These are phyloP conservation scores for Diutina ranongensis DNA, from an alignment of 1,139 yeast species.

Conservation along the genomic window DNA sequence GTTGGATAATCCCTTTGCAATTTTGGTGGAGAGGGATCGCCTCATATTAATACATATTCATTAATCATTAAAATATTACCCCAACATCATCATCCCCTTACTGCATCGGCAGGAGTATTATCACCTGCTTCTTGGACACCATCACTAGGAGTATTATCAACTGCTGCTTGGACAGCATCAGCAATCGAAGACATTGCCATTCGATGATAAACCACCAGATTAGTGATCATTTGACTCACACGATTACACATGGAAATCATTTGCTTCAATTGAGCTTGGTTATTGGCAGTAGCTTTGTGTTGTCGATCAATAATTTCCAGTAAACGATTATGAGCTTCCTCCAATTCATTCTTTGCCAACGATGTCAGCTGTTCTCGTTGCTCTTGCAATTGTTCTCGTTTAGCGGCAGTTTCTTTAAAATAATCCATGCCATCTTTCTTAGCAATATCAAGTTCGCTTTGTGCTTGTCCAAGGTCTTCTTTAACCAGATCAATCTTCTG, in stretches of 20 bases:
- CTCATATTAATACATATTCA: no score
- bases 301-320: background rate
- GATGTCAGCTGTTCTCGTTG: background rate
- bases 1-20: no score
- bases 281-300: background rate
- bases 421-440: background rate
- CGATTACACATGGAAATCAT: background rate
- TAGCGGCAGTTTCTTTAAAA: background rate
- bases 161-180: background rate
- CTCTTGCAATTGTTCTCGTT: background rate
- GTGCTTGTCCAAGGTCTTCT: background rate
- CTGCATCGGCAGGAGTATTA: no score
- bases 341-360: background rate
- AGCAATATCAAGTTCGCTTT: background rate
- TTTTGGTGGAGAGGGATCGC: no score
- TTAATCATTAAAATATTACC: background rate
- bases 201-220: background rate
- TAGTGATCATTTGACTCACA: background rate
- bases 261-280: background rate
- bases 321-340: background rate
- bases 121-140: no score
- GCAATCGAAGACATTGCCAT: background rate
- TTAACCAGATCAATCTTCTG: background rate
- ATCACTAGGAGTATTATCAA: background rate
- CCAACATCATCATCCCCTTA: no score